These are phyloP conservation scores for Puccinellia tenuiflora DNA, from an alignment of 176 grass and related monocot genomes.

Conservation along the genomic window DNA sequence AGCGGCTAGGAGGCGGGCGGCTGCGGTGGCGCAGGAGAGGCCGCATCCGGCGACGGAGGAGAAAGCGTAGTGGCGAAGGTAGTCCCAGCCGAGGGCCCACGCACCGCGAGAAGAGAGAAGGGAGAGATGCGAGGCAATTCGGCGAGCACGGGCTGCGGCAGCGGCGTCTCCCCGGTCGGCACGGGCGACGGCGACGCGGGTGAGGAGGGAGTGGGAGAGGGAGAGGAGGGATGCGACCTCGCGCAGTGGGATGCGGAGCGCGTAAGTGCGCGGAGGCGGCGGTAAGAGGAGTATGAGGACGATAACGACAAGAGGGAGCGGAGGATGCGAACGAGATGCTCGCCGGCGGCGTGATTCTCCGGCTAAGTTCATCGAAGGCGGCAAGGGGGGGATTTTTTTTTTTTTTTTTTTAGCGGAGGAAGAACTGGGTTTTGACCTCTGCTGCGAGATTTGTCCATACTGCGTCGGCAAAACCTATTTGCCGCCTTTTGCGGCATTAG, in stretches of 20 bases:
- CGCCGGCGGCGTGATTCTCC: constrained; percentile 38
- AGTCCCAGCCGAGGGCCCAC: constrained; percentile 80
- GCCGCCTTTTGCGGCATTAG: too few species aligned
- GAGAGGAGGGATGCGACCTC: constrained; percentile 55
- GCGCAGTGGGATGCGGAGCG: constrained; percentile 33
- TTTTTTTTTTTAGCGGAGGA: too few species aligned
- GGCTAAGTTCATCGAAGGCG: constrained; percentile 15
- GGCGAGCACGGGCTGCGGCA: constrained; percentile 43
- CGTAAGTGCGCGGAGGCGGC: constrained; percentile 17
- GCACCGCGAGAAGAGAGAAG: constrained; percentile 39
- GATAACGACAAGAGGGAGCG: constrained; percentile 9
- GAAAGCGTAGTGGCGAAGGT: constrained; percentile 78
- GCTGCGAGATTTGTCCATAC: too few species aligned
- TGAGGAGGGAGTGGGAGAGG: constrained; percentile 83
- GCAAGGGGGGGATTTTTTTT: not conserved
- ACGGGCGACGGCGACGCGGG: constrained; percentile 62
- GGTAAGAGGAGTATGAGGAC: constrained; percentile 31
- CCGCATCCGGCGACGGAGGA: constrained; percentile 27
- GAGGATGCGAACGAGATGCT: not conserved
- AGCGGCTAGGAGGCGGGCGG: constrained; percentile 45
- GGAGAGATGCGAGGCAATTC: constrained; percentile 52
- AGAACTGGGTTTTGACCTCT: too few species aligned
- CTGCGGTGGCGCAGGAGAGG: constrained; percentile 31
- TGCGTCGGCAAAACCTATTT: too few species aligned
- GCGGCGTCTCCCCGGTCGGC: constrained; percentile 48